Conservation (phyloP, 2,329 filamentous ascomycete species). For the Thermothelomyces thermophilus region DNA sequence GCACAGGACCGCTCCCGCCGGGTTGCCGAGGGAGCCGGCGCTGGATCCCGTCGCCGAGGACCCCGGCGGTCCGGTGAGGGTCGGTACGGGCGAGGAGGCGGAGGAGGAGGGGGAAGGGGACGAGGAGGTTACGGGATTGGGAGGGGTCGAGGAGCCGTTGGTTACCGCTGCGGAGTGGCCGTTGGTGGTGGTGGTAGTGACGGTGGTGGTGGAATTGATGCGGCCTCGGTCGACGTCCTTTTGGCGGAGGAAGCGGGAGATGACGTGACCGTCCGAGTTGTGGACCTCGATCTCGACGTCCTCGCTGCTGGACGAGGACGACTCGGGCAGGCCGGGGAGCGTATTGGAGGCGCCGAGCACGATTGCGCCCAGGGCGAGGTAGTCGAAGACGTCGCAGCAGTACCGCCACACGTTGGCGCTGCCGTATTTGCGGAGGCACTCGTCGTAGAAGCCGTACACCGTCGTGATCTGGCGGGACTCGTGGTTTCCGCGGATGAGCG, state of each 20-base stretch:
- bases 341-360: slow-evolving; percentile 77
- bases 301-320: slow-evolving; percentile 48
- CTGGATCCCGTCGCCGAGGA: slow-evolving; percentile 70
- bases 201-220: not conserved
- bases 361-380: slow-evolving; percentile 82
- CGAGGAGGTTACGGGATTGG: slow-evolving; percentile 25
- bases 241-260: slow-evolving; percentile 60
- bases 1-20: slow-evolving; percentile 80
- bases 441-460: slow-evolving; percentile 97
- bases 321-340: slow-evolving; percentile 38
- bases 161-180: slow-evolving; percentile 5
- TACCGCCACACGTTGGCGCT: slow-evolving; percentile 96
- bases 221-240: slow-evolving; percentile 26
- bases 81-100: slow-evolving; percentile 28
- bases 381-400: slow-evolving; percentile 97
- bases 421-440: slow-evolving; percentile 92
- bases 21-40: slow-evolving; percentile 56
- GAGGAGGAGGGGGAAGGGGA: slow-evolving; percentile 21
- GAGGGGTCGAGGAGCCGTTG: slow-evolving; percentile 11
- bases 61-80: slow-evolving; percentile 65
- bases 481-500: slow-evolving; percentile 89
- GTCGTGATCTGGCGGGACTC: slow-evolving; percentile 96
- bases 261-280: slow-evolving; percentile 73
- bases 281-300: slow-evolving; percentile 91
- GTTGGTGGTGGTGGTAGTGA: slow-evolving; percentile 9